These are phyloP conservation scores for Aspergillus sp. DNA, from an alignment of 2,329 filamentous ascomycete species.

Conservation along the genomic window DNA sequence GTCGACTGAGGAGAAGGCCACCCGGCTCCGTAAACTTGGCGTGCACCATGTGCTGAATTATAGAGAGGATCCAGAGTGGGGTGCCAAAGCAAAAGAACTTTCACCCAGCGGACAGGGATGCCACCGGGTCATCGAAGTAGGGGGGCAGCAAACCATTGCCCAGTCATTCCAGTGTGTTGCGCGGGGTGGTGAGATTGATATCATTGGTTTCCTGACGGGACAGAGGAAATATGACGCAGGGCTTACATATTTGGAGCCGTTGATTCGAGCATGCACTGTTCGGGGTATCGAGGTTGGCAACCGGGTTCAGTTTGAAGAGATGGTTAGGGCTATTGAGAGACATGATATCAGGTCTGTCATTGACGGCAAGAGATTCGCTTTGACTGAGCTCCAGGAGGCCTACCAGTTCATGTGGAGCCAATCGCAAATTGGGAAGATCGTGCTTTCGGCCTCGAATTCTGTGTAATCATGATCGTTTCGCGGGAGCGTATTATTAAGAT, in stretches of 20 bases:
- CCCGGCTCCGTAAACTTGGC: conserved; percentile 50
- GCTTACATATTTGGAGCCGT: neutral
- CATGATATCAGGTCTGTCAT: neutral
- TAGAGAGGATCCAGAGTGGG: conserved; percentile 53
- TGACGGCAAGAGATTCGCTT: neutral
- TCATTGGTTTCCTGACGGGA: neutral
- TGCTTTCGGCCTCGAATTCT: neutral
- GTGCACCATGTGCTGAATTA: conserved; percentile 60
- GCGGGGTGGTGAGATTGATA: neutral
- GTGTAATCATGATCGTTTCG: no score
- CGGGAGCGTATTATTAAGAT: no score
- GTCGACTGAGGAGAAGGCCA: conserved; percentile 52
- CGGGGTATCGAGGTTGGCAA: conserved; percentile 1
- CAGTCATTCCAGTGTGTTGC: neutral
- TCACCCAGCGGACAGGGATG: neutral
- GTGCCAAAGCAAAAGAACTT: conserved; percentile 65
- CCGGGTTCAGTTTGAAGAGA: conserved; percentile 1
- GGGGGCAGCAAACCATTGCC: neutral
- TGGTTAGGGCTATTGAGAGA: neutral
- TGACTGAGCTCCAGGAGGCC: neutral
- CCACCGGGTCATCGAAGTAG: conserved; percentile 1
- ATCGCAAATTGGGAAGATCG: conserved; percentile 4
- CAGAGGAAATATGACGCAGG: neutral
- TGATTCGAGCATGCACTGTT: neutral
- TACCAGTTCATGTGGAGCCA: conserved; percentile 1